These are phyloP conservation scores for Pulveroboletus frians DNA, from an alignment of 768 basidiomycete genomes.

Conservation along the genomic window DNA sequence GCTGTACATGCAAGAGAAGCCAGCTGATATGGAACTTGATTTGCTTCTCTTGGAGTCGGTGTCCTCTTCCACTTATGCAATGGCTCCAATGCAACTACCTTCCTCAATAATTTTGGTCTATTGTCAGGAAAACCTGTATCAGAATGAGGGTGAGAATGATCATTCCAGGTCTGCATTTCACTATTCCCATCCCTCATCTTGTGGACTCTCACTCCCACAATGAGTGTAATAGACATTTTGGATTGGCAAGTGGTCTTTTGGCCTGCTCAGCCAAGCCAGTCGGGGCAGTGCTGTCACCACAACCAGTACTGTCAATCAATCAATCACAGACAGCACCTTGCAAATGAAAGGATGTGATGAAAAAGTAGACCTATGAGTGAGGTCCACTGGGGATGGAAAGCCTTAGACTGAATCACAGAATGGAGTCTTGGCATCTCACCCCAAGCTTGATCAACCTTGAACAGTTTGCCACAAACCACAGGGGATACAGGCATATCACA, in stretches of 20 bases:
- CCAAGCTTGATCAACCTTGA: neutral
- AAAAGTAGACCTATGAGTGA: neutral
- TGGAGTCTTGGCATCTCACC: neutral
- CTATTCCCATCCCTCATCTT: neutral
- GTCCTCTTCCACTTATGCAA: neutral
- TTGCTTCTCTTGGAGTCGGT: too few relatives aligned
- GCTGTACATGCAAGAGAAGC: too few relatives aligned
- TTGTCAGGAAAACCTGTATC: neutral
- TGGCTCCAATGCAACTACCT: slow-evolving; percentile 4
- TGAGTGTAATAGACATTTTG: neutral
- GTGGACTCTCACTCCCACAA: neutral
- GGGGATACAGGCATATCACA: neutral
- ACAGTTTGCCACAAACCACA: neutral
- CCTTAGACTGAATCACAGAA: neutral
- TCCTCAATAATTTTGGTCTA: too few relatives aligned
- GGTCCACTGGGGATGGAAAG: neutral
- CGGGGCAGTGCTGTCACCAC: slow-evolving; percentile 2
- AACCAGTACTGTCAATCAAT: slow-evolving; percentile 18
- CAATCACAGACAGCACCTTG: too few relatives aligned
- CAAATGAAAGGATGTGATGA: too few relatives aligned
- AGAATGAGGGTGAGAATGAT: neutral
- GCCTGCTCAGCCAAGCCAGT: slow-evolving; percentile 12
- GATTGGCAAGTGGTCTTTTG: neutral
- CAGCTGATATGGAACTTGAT: too few relatives aligned
- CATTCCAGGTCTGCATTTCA: neutral